Evolutionary conservation across 1,284 basidiomycete species (phyloP).

Genomic region (Earliella scabrosa): DNA sequence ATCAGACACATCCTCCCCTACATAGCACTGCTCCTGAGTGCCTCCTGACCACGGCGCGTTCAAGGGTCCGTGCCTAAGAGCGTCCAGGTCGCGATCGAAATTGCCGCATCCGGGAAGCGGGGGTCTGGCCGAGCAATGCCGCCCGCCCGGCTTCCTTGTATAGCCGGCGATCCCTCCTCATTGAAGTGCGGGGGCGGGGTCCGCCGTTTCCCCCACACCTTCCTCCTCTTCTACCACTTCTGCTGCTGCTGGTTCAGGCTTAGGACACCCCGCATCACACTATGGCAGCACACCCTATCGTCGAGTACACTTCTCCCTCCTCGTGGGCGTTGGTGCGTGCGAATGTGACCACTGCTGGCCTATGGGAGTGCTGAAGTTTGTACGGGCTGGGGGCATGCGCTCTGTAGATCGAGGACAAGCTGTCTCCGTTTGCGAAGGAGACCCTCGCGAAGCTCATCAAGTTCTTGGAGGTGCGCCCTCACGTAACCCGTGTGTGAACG

Average conservation of each 20-base stretch:
- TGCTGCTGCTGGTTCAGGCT: not conserved
- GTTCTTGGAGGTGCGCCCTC: conserved; percentile 79
- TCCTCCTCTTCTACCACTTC: not conserved
- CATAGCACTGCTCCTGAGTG: not conserved
- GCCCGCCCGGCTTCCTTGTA: conserved; percentile 13
- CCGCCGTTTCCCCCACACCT: not conserved
- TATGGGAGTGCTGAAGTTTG: not conserved
- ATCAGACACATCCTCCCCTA: too few species aligned
- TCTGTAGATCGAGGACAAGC: conserved; percentile 84
- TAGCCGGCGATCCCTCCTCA: conserved; percentile 16
- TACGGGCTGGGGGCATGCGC: not conserved
- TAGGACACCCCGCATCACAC: not conserved
- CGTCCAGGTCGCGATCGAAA: conserved; percentile 15
- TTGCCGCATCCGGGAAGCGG: conserved; percentile 5
- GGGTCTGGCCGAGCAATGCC: not conserved
- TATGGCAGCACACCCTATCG: conserved; percentile 68
- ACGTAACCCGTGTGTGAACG: not conserved
- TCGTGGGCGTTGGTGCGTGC: conserved; percentile 78
- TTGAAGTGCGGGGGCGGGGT: not conserved
- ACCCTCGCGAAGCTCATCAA: conserved; percentile 82
- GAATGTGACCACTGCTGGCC: not conserved
- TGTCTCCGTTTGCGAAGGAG: conserved; percentile 88
- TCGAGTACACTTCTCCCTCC: conserved; percentile 75
- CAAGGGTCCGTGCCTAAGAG: conserved; percentile 13
- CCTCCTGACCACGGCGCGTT: conserved; percentile 13